Conservation (phyloP, 192 early-diverging fungal genomes). For the Coemansia sp. region DNA sequence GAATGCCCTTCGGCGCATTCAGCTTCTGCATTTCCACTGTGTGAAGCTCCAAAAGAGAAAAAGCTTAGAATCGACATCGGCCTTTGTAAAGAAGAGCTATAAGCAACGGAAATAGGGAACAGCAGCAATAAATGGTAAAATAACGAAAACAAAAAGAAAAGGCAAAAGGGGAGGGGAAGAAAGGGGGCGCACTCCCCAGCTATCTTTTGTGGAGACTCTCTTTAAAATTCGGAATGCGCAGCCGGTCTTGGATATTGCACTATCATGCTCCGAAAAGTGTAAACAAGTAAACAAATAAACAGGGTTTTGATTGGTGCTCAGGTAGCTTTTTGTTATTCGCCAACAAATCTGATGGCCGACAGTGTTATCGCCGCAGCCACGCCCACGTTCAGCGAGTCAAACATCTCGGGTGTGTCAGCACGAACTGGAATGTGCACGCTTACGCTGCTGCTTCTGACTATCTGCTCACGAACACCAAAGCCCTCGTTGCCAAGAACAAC, state of each 20-base stretch:
- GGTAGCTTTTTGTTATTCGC: constrained; percentile 5
- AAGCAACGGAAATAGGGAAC: too few species aligned
- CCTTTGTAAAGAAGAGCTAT: too few species aligned
- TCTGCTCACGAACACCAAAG: constrained; percentile 12
- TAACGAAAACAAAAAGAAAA: background rate
- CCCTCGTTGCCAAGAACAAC: constrained; percentile 52
- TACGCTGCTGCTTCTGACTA: constrained; percentile 20
- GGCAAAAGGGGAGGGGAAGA: background rate
- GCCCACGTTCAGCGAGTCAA: constrained; percentile 55
- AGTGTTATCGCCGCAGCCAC: constrained; percentile 49
- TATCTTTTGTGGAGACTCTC: background rate
- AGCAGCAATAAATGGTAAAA: background rate
- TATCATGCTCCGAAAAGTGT: background rate
- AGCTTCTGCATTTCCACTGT: background rate
- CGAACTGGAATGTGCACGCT: constrained; percentile 34
- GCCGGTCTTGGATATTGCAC: too few species aligned
- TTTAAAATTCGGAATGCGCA: background rate
- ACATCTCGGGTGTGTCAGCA: constrained; percentile 19
- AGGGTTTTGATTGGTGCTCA: too few species aligned
- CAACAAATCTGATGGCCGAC: constrained; percentile 18
- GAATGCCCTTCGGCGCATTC: background rate
- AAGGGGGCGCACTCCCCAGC: background rate
- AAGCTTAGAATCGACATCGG: background rate
- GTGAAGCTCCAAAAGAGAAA: background rate
- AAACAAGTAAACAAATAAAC: background rate